Evolutionary conservation across 805 yeast genomes (phyloP), one percentile per base, ranked within the genome.

Genomic region (Lipomyces yamadae): DNA sequence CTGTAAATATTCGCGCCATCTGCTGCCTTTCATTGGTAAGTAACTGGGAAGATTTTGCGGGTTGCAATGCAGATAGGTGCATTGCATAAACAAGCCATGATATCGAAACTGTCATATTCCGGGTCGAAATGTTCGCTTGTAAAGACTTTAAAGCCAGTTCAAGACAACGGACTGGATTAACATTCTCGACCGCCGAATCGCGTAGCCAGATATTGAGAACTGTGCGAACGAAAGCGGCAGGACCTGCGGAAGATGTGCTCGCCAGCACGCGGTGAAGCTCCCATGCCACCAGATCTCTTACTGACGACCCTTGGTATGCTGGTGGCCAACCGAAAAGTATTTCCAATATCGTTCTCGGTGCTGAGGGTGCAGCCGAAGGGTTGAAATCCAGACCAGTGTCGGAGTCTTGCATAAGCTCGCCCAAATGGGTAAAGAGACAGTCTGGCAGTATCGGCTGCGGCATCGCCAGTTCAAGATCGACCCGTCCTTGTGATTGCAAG

Each of bases 371-470:
- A 15, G 24, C 24, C 24, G 59, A 52, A n/a, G 11, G 30, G n/a
- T 39, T 4, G 30, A 59, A 33, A 15, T 50, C 62, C 15, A 65
- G 59, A 3, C 60, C 63, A 15, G 39, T 15, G n/a, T 37, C 58
- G 5, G 69, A 66, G 7, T 34, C 56, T 60, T 65, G 69, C 67
- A 68, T 68, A 30, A 68, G 55, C 11, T 66, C 67, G 34, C 70
- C 71, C 5, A 68, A 55, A 29, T 62, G 59, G 32, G 48, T 35
- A 56, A 68, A 68, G 50, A 68, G 34, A 34, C 71, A 68, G 42
- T 68, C 71, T 1, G 71, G 71, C 8, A 68, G 55, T 35, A 68
- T 68, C 33, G 71, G 68, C 29, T 68, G 70, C 29, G 70, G 70
- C n/a, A 66, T 55, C 15, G 57, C 61, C 8, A 48, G 56, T 24